Percentiles rank a stretch among this genome's conserved stretches.
Evolutionary conservation across 306 rosid species (phyloP).

Genomic region (Gastrolobium bilobum): DNA sequence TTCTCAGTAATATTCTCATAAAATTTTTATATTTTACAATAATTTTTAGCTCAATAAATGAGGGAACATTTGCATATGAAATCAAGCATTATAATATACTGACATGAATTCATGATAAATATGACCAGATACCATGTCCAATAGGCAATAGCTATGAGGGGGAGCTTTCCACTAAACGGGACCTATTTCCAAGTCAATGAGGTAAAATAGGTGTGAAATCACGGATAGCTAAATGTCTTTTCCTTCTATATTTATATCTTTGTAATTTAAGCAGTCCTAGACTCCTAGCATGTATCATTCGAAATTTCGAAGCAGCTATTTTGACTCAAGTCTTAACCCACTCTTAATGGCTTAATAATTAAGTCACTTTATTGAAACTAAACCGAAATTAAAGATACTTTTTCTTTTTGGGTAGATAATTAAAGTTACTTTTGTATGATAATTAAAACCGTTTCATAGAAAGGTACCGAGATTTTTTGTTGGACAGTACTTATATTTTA

Average conservation of each 20-base stretch:
- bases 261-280: slow-evolving; percentile 40
- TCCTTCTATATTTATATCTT: slow-evolving; percentile 32
- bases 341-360: too few species aligned
- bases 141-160: slow-evolving; percentile 96
- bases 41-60: too few species aligned
- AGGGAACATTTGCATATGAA: slow-evolving; percentile 30
- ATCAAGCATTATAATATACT: slow-evolving; percentile 32
- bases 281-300: slow-evolving; percentile 17
- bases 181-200: slow-evolving; percentile 98
- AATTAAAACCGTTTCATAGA: too few species aligned
- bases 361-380: too few species aligned
- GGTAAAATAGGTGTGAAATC: slow-evolving; percentile 58
- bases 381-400: too few species aligned
- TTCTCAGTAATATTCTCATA: too few species aligned
- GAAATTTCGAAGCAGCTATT: slow-evolving; percentile 69
- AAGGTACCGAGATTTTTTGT: too few species aligned
- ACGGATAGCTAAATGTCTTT: slow-evolving; percentile 25
- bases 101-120: slow-evolving; percentile 46
- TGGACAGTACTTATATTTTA: too few species aligned
- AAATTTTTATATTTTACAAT: too few species aligned
- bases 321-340: slow-evolving; percentile 64
- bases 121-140: slow-evolving; percentile 87
- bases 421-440: too few species aligned
- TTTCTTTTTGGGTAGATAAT: too few species aligned
- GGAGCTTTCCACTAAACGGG: slow-evolving; percentile 96